A percentile compares a stretch with the other conserved stretches of the same genome.
phyloP scores from a whole-genome alignment of 768 basidiomycete genomes.

The Paxillus rubicundulus region DNA sequence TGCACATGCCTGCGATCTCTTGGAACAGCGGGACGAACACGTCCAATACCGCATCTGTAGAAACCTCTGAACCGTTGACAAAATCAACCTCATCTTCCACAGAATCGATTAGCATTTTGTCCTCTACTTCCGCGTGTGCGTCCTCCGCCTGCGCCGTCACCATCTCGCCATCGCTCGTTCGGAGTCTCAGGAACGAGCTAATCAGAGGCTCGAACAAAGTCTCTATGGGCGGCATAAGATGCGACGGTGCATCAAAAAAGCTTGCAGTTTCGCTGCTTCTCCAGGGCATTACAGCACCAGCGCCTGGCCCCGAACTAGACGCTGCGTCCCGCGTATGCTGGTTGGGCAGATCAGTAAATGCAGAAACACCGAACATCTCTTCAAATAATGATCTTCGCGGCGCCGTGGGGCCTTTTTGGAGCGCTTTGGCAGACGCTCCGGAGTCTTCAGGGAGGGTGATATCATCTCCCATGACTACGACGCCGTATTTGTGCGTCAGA shows the following conservation, averaged over 20 bases:
- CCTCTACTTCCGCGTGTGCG: slow-evolving; percentile 35
- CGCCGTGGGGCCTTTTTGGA: slow-evolving; percentile 28
- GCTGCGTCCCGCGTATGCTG: slow-evolving; percentile 16
- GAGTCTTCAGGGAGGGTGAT: slow-evolving; percentile 41
- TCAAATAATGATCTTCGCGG: slow-evolving; percentile 69
- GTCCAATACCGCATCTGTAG: slow-evolving; percentile 56
- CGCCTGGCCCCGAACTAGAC: slow-evolving; percentile 11
- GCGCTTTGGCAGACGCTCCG: slow-evolving; percentile 41
- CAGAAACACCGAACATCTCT: slow-evolving; percentile 85
- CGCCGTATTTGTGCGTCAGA: slow-evolving; percentile 63
- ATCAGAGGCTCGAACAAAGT: slow-evolving; percentile 67
- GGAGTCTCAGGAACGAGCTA: slow-evolving; percentile 42
- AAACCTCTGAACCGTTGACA: slow-evolving; percentile 30
- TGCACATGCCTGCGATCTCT: slow-evolving; percentile 40
- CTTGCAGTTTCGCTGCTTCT: slow-evolving; percentile 42
- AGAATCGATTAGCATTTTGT: slow-evolving; percentile 45
- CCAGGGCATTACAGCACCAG: slow-evolving; percentile 28
- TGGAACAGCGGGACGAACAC: slow-evolving; percentile 65
- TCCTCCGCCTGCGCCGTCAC: slow-evolving; percentile 16
- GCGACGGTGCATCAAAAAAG: slow-evolving; percentile 67
- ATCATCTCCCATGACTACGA: slow-evolving; percentile 67
- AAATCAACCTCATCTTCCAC: slow-evolving; percentile 19
- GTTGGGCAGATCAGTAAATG: slow-evolving; percentile 42
- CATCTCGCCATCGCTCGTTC: slow-evolving; percentile 21
- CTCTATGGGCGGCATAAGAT: slow-evolving; percentile 73